A percentile compares a stretch with the other conserved stretches of the same genome.
Conservation (phyloP, 2,329 filamentous ascomycete species). For the Fusarium pseudoanthophilum region DNA sequence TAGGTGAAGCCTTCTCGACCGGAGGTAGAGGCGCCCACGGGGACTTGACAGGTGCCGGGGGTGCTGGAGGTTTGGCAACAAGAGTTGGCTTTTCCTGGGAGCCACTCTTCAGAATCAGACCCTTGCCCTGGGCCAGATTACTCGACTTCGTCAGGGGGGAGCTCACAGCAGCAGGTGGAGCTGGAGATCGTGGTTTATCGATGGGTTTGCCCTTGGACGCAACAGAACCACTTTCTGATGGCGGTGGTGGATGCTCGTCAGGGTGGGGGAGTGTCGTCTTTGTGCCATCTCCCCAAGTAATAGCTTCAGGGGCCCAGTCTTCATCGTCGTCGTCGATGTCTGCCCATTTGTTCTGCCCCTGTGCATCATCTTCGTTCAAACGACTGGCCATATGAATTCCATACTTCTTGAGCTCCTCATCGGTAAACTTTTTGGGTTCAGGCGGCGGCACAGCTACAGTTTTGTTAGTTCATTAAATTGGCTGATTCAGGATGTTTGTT, state of each 20-base stretch:
- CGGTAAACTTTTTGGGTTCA: slow-evolving; percentile 84
- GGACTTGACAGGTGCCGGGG: slow-evolving; percentile 80
- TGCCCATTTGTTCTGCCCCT: slow-evolving; percentile 85
- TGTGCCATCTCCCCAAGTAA: slow-evolving; percentile 89
- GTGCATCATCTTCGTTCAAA: slow-evolving; percentile 77
- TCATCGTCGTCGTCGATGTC: slow-evolving; percentile 92
- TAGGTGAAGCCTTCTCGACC: slow-evolving; percentile 81
- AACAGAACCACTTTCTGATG: slow-evolving; percentile 43
- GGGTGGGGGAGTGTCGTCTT: slow-evolving; percentile 78
- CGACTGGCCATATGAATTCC: slow-evolving; percentile 87
- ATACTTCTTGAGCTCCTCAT: slow-evolving; percentile 87
- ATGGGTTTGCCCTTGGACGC: slow-evolving; percentile 35
- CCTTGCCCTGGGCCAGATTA: slow-evolving; percentile 65
- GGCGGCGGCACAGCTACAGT: slow-evolving; percentile 68
- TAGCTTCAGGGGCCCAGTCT: slow-evolving; percentile 85
- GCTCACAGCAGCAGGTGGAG: slow-evolving; percentile 48
- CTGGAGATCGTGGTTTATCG: slow-evolving; percentile 60
- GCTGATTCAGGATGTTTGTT: background rate
- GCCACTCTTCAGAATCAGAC: slow-evolving; percentile 72
- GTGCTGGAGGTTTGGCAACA: slow-evolving; percentile 75
- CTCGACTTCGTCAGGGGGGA: slow-evolving; percentile 58
- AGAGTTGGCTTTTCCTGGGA: slow-evolving; percentile 76
- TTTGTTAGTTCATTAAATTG: slow-evolving; percentile 32
- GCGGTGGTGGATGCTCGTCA: slow-evolving; percentile 59
- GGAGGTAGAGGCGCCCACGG: slow-evolving; percentile 91